Base-by-base conservation (phyloP, 352 stramenopile species). In the Aphanomyces cochlioides region DNA sequence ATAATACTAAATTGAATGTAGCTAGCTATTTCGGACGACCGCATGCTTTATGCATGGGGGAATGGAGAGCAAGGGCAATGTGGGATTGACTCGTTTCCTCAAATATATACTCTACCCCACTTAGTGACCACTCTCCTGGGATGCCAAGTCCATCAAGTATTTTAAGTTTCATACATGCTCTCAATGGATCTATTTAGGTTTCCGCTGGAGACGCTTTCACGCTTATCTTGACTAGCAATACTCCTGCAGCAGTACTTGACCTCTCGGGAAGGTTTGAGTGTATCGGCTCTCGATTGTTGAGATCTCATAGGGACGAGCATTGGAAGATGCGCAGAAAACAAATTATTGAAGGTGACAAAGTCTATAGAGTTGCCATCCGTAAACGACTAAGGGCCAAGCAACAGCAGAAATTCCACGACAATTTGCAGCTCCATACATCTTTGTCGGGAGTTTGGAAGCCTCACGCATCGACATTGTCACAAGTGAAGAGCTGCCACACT, bases 61-160 rank as follows among this genome's bases (percentile, higher is more conserved):
- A 87, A 78, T 54, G 83, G 90, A 56, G 84, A 90, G 68, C 79
- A 90, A 38, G 82, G 84, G 12, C 84, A 92, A 74, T 92, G 84
- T 47, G 83, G 84, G 48, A 57, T 92, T 40, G 78, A 76, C 2
- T 73, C 78, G n/a, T 90, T 83, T 67, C 81, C 84, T 28, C 83
- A 92, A 67, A 79, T 90, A 39, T 92, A 92, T 69, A 92, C 80
- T 0, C 60, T 90, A n/a, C 84, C 84, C 1, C 83, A 90, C 60
- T 74, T 92, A 37, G 84, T 90, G 4, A 63, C 67, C 3, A 90
- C 84, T 15, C 69, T 83, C 5, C 69, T 88, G n/a, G 84, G 84
- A 5, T 73, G 89, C 10, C 75, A 58, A 50, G 6, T 41, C 48
- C 5, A 13, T 34, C 21, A 21, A 64, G 5, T 34, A 36, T 61